Conservation (phyloP, 2,329 filamentous ascomycete genomes). For the Calonectria naviculata region DNA sequence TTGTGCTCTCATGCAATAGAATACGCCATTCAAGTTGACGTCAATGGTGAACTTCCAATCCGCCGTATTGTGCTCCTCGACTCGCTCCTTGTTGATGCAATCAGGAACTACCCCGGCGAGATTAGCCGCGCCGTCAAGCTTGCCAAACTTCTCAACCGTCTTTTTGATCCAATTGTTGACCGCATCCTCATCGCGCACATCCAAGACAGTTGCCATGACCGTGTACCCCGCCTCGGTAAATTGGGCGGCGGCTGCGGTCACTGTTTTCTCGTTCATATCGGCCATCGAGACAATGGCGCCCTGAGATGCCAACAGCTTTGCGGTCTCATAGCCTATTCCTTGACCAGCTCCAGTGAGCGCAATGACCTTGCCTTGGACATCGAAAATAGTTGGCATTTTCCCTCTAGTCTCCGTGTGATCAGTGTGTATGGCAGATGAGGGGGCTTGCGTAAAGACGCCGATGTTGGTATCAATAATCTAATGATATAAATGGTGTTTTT, state of each 20-base stretch:
- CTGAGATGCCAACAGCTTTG: neutral
- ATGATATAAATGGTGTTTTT: neutral
- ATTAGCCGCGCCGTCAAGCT: neutral
- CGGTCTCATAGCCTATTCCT: constrained; percentile 16
- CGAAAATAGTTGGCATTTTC: neutral
- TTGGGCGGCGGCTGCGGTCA: neutral
- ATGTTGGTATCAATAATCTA: neutral
- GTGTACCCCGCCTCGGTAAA: neutral
- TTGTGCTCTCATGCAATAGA: constrained; percentile 1
- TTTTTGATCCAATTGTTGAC: neutral
- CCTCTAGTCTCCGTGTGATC: neutral
- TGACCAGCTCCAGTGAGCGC: constrained; percentile 8
- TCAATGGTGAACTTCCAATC: neutral
- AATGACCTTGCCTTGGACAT: neutral
- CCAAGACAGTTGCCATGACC: neutral
- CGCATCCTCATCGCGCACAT: neutral
- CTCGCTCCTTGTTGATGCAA: neutral
- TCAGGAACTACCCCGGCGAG: neutral
- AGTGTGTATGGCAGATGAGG: neutral
- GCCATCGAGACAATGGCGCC: constrained; percentile 26
- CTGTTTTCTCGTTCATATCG: constrained; percentile 28
- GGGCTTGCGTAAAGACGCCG: neutral
- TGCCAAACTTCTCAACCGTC: neutral
- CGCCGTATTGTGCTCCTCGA: neutral
- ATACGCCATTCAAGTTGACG: neutral